Percentiles rank a stretch among this genome's conserved stretches.
phyloP scores from a whole-genome alignment of 768 basidiomycete genomes.

The Rhodotorula paludigena region DNA sequence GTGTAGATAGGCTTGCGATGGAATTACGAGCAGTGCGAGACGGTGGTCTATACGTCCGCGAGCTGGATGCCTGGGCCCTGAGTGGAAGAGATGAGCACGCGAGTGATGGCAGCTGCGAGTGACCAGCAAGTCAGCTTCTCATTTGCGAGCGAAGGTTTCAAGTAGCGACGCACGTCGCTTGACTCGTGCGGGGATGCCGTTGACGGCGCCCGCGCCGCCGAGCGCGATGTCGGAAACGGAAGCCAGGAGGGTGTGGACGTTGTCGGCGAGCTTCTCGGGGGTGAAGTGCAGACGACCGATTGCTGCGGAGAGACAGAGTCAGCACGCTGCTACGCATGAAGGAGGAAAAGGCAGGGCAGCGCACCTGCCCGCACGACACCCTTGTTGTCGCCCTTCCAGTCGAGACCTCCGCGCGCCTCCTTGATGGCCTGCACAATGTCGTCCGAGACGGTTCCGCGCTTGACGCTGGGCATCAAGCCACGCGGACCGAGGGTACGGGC shows the following conservation, averaged over 20 bases:
- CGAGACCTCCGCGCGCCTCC: slow-evolving; percentile 70
- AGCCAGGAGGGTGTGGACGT: slow-evolving; percentile 67
- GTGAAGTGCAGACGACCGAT: slow-evolving; percentile 64
- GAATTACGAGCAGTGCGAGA: no score
- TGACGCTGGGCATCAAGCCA: slow-evolving; percentile 90
- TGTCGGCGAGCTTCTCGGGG: slow-evolving; percentile 67
- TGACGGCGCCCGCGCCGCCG: slow-evolving; percentile 57
- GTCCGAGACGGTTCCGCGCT: slow-evolving; percentile 88
- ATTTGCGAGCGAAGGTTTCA: neutral
- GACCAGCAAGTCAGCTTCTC: neutral
- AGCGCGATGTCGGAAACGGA: slow-evolving; percentile 42
- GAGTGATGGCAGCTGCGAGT: slow-evolving; percentile 68
- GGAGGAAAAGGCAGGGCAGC: neutral
- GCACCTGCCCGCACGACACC: slow-evolving; percentile 75
- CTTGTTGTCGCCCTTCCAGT: slow-evolving; percentile 86
- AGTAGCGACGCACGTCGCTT: slow-evolving; percentile 54
- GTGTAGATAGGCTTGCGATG: neutral
- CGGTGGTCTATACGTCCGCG: slow-evolving; percentile 54
- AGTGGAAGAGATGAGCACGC: slow-evolving; percentile 75
- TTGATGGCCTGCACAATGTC: slow-evolving; percentile 77
- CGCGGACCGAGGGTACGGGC: slow-evolving; percentile 76
- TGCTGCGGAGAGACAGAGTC: slow-evolving; percentile 1
- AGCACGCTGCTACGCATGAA: neutral
- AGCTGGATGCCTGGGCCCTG: slow-evolving; percentile 87
- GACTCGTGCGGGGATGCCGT: slow-evolving; percentile 54